phyloP scores from a whole-genome alignment of 2,329 filamentous ascomycete genomes.

The Verticillium albo-atrum region DNA sequence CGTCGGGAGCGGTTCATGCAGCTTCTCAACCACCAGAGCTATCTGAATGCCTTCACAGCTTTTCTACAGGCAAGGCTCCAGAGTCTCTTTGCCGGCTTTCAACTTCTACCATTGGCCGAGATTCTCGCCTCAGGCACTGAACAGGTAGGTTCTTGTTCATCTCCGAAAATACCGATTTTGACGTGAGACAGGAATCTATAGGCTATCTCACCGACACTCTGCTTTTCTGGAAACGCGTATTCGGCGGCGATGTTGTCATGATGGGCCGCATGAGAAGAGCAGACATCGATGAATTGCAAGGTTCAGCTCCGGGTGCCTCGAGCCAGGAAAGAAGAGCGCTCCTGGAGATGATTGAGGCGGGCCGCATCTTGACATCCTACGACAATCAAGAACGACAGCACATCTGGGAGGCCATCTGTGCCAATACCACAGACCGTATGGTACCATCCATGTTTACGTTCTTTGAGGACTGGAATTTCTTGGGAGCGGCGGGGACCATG shows the following conservation, averaged over 20 bases:
- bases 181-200: background rate
- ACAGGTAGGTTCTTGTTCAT: background rate
- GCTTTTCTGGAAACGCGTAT: background rate
- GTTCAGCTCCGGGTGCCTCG: background rate
- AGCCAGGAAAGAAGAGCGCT: background rate
- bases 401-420: background rate
- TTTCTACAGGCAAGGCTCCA: background rate
- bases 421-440: background rate
- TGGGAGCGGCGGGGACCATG: background rate
- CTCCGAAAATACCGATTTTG: background rate
- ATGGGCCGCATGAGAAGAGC: background rate
- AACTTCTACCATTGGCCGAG: background rate
- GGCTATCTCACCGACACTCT: background rate
- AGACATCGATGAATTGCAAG: background rate
- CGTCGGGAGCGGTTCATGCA: background rate
- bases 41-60: background rate
- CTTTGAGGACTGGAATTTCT: background rate
- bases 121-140: background rate
- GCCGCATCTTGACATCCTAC: background rate
- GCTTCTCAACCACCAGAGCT: background rate
- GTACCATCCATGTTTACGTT: background rate
- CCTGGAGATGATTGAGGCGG: background rate
- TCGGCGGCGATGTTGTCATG: background rate
- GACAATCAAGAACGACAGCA: background rate
- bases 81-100: background rate